phyloP scores from a whole-genome alignment of 352 stramenopile species.

The Globisporangium perplexum region DNA sequence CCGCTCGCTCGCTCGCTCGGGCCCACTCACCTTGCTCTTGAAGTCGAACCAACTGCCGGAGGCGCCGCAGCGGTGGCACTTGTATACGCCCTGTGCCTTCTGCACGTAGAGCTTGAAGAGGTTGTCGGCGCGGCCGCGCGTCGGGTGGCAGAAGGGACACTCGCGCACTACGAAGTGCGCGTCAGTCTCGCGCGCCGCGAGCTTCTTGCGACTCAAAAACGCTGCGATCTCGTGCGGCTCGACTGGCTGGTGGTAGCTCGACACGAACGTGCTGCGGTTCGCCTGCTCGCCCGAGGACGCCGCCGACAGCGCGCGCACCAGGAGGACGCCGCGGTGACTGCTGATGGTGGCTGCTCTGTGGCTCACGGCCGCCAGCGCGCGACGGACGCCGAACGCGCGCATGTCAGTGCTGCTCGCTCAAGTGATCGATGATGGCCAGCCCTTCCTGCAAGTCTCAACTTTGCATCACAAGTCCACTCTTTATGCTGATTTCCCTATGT shows the following conservation, averaged over 20 bases:
- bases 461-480: not conserved
- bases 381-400: slow-evolving; percentile 18
- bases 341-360: not conserved
- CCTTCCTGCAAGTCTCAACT: too few species aligned
- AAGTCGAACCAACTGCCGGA: slow-evolving; percentile 89
- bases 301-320: not conserved
- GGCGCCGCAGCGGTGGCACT: slow-evolving; percentile 86
- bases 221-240: slow-evolving; percentile 57
- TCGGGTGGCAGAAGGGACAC: slow-evolving; percentile 86
- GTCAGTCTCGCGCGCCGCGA: slow-evolving; percentile 60
- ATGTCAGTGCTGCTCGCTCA: slow-evolving; percentile 7
- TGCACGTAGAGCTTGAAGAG: slow-evolving; percentile 91
- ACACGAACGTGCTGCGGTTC: slow-evolving; percentile 57
- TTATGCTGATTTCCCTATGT: not conserved
- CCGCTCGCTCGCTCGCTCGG: too few species aligned
- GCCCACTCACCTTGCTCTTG: slow-evolving; percentile 55
- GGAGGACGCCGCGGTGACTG: not conserved
- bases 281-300: slow-evolving; percentile 13
- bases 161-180: slow-evolving; percentile 77
- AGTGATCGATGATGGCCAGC: not conserved
- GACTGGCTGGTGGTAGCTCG: slow-evolving; percentile 69
- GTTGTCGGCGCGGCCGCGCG: slow-evolving; percentile 78
- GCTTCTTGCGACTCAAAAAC: slow-evolving; percentile 72
- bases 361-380: not conserved
- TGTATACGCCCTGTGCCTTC: slow-evolving; percentile 83